Evolutionary conservation across 352 stramenopile species (phyloP).

Genomic region (Pythium guiyangense): DNA sequence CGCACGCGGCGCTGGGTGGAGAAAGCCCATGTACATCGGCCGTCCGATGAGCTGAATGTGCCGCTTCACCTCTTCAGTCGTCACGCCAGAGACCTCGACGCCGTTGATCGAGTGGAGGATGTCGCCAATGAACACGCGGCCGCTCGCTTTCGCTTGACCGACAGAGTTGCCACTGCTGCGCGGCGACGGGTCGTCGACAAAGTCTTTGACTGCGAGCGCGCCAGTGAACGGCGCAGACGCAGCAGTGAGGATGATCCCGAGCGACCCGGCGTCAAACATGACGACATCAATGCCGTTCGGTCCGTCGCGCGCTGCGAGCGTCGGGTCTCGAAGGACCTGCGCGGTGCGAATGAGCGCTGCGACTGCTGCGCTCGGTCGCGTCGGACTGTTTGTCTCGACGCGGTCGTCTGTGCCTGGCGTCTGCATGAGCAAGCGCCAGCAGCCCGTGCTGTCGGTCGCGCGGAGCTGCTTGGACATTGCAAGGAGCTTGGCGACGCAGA

Average conservation of each 20-base stretch:
- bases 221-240: slow-evolving; percentile 41
- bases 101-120: slow-evolving; percentile 82
- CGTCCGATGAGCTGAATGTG: slow-evolving; percentile 66
- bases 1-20: slow-evolving; percentile 19
- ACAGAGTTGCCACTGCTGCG: slow-evolving; percentile 13
- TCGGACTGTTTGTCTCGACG: slow-evolving; percentile 12
- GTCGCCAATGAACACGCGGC: slow-evolving; percentile 56
- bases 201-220: slow-evolving; percentile 73
- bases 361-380: slow-evolving; percentile 2
- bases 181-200: slow-evolving; percentile 20
- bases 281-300: slow-evolving; percentile 48
- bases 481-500: slow-evolving; percentile 65
- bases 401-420: slow-evolving; percentile 18
- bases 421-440: slow-evolving; percentile 71
- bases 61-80: slow-evolving; percentile 75
- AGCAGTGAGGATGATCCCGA: slow-evolving; percentile 67
- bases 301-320: slow-evolving; percentile 26
- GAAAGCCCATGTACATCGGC: slow-evolving; percentile 71
- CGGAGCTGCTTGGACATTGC: slow-evolving; percentile 51
- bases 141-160: slow-evolving; percentile 59
- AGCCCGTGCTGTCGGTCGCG: slow-evolving; percentile 56
- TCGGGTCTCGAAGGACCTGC: slow-evolving; percentile 56
- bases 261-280: slow-evolving; percentile 49
- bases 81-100: slow-evolving; percentile 58
- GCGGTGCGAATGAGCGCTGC: slow-evolving; percentile 40